Conservation (phyloP, 2,329 filamentous ascomycete genomes). For the Kalaharituber pfeilii region DNA sequence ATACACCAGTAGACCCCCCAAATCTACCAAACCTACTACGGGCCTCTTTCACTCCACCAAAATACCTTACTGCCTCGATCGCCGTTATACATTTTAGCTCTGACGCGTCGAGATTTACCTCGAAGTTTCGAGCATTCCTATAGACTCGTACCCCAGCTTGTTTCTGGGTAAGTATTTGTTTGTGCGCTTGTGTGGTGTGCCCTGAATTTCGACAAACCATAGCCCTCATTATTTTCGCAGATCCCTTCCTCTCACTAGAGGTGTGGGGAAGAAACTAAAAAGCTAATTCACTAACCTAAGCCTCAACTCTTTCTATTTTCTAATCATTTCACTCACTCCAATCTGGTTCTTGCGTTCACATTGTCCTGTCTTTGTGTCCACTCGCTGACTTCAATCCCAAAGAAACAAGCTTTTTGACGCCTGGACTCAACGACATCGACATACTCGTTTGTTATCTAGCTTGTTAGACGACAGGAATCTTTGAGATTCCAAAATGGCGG, state of each 20-base stretch:
- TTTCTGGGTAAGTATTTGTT: not conserved
- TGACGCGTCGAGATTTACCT: not conserved
- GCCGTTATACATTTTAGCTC: no score
- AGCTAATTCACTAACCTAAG: not conserved
- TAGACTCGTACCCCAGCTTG: not conserved
- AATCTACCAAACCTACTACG: no score
- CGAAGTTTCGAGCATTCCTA: not conserved
- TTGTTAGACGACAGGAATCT: not conserved
- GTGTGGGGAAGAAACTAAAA: not conserved
- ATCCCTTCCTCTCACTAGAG: not conserved
- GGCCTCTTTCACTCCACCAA: no score
- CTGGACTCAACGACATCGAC: not conserved
- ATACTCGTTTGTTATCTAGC: not conserved
- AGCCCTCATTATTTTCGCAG: not conserved
- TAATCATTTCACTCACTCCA: no score
- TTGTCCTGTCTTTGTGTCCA: not conserved
- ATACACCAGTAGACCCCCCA: no score
- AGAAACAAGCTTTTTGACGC: not conserved
- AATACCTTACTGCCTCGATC: no score
- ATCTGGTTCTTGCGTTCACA: not conserved
- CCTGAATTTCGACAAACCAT: not conserved
- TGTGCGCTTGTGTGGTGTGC: not conserved
- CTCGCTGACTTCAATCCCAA: not conserved
- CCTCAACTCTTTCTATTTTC: not conserved
- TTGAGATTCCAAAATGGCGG: constrained; percentile 31